Evolutionary conservation across 2,329 filamentous ascomycete species (phyloP), one percentile per base, ranked within the genome.

Genomic region (Shiraia sp.): DNA sequence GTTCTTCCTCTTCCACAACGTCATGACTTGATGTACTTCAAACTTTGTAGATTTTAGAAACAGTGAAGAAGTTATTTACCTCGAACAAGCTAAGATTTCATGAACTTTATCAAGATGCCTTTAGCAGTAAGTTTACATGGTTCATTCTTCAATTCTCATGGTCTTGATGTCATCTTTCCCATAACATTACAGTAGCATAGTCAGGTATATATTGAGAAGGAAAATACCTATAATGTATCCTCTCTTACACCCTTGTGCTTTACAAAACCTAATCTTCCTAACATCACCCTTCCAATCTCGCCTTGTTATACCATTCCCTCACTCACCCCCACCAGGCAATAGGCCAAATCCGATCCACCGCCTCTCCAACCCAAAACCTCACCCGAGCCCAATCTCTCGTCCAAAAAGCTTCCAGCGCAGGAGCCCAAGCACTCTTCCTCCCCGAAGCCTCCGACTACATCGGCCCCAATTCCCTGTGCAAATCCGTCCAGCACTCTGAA

Each of bases 381-480:
- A 75, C 80, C 35, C 87, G 92, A 69, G 95, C 90, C 69, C 81
- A 84, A 47, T 75, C 71, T 28, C 77, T 96, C 32, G 78, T 93
- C 40, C 76, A 77, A 43, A 87, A 86, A 65, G 90, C 92, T 25
- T 83, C 85, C 8, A 75, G 77, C 19, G 85, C 85, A 42, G 89
- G 89, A 31, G 91, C 91, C 40, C 87, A 88, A 81, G 82, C 87
- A 13, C 80, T 96, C 35, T 96, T 97, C 73, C 85, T 96, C 38
- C 92, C 92, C 10, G 92, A 96, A 78, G 92, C 92, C 16, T 83
- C 82, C 42, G 90, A 96, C 73, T 96, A 96, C 50, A 90, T 96
- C 1, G 76, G 85, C 2, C 87, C 86, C 0, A 71, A 90, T 7
- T 77, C 81, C 4, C 82, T 96, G 8, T 90, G 83, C 50, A 80